Percentiles rank a stretch among this genome's conserved stretches.
phyloP scores from a whole-genome alignment of 192 early-diverging fungal species.

The Coemansia guatemalensis region DNA sequence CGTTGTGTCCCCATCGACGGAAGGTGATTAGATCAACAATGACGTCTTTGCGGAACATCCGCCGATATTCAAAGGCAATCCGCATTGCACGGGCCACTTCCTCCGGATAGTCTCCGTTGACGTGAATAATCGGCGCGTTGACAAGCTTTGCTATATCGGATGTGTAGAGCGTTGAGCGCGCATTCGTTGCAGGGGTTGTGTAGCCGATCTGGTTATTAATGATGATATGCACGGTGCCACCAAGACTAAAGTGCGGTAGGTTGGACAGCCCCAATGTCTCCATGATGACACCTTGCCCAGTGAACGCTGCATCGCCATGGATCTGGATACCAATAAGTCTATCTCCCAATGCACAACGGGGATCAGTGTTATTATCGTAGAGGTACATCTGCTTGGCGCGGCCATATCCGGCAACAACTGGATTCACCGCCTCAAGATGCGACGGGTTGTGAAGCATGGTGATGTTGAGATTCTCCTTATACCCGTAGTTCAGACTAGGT shows the following conservation, averaged over 20 bases:
- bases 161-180: conserved; percentile 86
- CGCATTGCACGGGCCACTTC: conserved; percentile 85
- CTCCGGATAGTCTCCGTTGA: conserved; percentile 93
- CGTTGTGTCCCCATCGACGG: conserved; percentile 97
- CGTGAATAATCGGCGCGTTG: conserved; percentile 92
- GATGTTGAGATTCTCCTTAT: conserved; percentile 62
- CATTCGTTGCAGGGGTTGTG: conserved; percentile 95
- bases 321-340: conserved; percentile 92
- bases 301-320: conserved; percentile 90
- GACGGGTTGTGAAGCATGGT: conserved; percentile 96
- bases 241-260: conserved; percentile 90
- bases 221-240: conserved; percentile 95
- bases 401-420: conserved; percentile 93
- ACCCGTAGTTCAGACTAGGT: conserved; percentile 72
- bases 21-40: conserved; percentile 94
- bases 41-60: conserved; percentile 92
- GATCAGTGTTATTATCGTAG: conserved; percentile 62
- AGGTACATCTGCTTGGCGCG: conserved; percentile 91
- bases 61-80: conserved; percentile 87
- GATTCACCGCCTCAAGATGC: conserved; percentile 96
- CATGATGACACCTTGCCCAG: conserved; percentile 91
- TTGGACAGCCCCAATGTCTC: conserved; percentile 96
- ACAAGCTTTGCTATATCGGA: conserved; percentile 97
- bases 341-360: conserved; percentile 86
- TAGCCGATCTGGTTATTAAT: conserved; percentile 99